phyloP scores from a whole-genome alignment of 352 stramenopile genomes.

The Globisporangium recalcitrans region DNA sequence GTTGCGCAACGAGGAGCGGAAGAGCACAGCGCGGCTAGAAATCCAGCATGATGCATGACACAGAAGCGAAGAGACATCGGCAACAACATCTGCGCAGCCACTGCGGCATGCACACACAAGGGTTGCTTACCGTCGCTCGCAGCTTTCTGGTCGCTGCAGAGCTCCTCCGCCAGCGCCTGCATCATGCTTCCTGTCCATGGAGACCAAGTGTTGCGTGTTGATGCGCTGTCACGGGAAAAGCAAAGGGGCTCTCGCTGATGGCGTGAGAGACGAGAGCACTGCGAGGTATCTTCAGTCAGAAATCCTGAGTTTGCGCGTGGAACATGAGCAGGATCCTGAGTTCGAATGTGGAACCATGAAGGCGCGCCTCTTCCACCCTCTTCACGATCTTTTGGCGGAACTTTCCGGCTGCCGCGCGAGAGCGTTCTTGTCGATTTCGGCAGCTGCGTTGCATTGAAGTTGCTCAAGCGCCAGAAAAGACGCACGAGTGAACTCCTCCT shows the following conservation, averaged over 20 bases:
- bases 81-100: background rate
- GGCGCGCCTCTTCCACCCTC: background rate
- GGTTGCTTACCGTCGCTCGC: constrained; percentile 7
- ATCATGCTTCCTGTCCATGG: constrained; percentile 6
- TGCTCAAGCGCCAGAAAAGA: background rate
- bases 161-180: background rate
- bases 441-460: background rate
- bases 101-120: background rate
- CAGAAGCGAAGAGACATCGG: background rate
- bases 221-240: too few species aligned
- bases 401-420: background rate
- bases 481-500: too few species aligned
- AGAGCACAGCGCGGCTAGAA: constrained; percentile 27
- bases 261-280: background rate
- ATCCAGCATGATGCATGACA: background rate
- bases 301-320: background rate
- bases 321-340: background rate
- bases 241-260: background rate
- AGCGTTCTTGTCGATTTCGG: background rate
- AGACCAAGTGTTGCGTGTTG: too few species aligned
- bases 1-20: constrained; percentile 69
- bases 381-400: background rate
- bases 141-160: constrained; percentile 6
- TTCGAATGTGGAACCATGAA: background rate
- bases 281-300: background rate